These are phyloP conservation scores for Dimargaris xerosporica DNA, from an alignment of 192 early-diverging fungal genomes.

Conservation along the genomic window DNA sequence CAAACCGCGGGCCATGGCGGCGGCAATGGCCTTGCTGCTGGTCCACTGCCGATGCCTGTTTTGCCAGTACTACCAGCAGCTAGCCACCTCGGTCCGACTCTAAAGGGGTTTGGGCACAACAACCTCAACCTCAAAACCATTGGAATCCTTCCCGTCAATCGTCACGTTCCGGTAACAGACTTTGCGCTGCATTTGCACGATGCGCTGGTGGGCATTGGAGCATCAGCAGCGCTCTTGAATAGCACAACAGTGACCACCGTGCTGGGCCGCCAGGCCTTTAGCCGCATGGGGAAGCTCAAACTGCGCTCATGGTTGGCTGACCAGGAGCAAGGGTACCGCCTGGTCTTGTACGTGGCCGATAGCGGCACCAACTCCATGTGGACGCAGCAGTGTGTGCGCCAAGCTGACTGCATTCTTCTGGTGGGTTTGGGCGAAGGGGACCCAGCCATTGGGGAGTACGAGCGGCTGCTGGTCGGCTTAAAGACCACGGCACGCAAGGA, in stretches of 20 bases:
- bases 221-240: slow-evolving; percentile 61
- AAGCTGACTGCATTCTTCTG: slow-evolving; percentile 89
- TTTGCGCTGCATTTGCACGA: slow-evolving; percentile 74
- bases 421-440: slow-evolving; percentile 87
- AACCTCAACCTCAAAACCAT: slow-evolving; percentile 93
- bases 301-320: slow-evolving; percentile 85
- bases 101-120: slow-evolving; percentile 46
- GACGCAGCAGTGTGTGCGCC: slow-evolving; percentile 90
- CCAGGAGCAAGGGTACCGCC: slow-evolving; percentile 71
- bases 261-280: slow-evolving; percentile 85
- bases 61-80: slow-evolving; percentile 5
- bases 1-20: slow-evolving; percentile 10
- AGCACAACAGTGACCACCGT: slow-evolving; percentile 60
- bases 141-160: slow-evolving; percentile 75
- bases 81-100: slow-evolving; percentile 12
- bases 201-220: slow-evolving; percentile 52
- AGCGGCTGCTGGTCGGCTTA: slow-evolving; percentile 78
- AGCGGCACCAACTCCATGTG: slow-evolving; percentile 76
- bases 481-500: slow-evolving; percentile 98
- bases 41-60: slow-evolving; percentile 8
- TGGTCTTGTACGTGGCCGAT: slow-evolving; percentile 94
- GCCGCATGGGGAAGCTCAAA: slow-evolving; percentile 81
- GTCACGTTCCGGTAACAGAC: slow-evolving; percentile 63
- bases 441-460: slow-evolving; percentile 78
- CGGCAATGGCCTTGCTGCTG: slow-evolving; percentile 15